phyloP scores from a whole-genome alignment of 805 yeast species.

The Myxozyma kluyveri region DNA sequence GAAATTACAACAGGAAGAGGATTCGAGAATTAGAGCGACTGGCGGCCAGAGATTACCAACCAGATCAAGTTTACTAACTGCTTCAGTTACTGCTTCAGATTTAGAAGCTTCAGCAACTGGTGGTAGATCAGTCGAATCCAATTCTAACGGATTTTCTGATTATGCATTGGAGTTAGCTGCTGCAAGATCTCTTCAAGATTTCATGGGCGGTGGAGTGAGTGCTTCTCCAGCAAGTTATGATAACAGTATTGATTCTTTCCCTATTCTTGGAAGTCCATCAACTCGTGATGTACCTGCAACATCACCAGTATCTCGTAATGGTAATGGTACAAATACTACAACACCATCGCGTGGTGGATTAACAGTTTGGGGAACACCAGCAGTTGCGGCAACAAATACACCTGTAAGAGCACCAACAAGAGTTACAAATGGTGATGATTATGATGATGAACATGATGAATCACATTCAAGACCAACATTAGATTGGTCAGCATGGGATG shows the following conservation, averaged over 20 bases:
- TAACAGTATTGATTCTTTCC: conserved; percentile 32
- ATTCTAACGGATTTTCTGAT: neutral
- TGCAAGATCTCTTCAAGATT: conserved; percentile 5
- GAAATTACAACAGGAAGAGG: conserved; percentile 60
- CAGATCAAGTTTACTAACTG: neutral
- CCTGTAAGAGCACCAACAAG: conserved; percentile 36
- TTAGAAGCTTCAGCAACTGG: conserved; percentile 1
- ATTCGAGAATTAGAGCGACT: conserved; percentile 36
- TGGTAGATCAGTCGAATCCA: neutral
- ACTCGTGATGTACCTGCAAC: neutral
- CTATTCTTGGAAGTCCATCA: conserved; percentile 23
- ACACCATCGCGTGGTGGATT: conserved; percentile 34
- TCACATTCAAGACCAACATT: too few relatives aligned
- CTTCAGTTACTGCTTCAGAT: neutral
- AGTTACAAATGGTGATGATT: conserved; percentile 42
- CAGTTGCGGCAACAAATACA: conserved; percentile 31
- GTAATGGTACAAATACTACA: too few relatives aligned
- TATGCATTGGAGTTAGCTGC: neutral
- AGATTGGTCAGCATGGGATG: conserved; percentile 4
- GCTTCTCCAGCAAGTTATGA: conserved; percentile 1
- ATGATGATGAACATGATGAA: conserved; percentile 45
- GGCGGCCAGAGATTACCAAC: conserved; percentile 3
- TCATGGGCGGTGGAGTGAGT: conserved; percentile 4
- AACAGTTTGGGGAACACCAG: conserved; percentile 77
- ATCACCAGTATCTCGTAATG: conserved; percentile 22